phyloP scores from a whole-genome alignment of 768 basidiomycete species.

The Termitomyces sp. region DNA sequence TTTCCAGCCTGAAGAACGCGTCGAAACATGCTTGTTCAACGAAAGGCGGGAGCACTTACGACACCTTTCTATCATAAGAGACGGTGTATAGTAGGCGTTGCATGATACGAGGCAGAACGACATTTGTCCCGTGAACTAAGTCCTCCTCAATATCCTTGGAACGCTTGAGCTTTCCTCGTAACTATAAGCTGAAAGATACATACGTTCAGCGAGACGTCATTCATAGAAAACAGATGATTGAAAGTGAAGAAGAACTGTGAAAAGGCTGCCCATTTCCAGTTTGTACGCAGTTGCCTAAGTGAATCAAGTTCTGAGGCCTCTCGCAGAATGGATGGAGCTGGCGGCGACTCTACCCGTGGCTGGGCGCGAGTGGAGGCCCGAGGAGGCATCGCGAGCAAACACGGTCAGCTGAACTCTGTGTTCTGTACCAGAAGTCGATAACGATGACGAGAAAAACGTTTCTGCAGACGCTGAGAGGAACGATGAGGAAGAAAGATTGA shows the following conservation, averaged over 20 bases:
- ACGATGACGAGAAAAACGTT: background rate
- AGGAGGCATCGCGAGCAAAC: conserved; percentile 44
- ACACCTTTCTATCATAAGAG: conserved; percentile 73
- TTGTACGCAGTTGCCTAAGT: conserved; percentile 54
- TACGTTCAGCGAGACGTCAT: conserved; percentile 65
- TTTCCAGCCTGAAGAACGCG: conserved; percentile 47
- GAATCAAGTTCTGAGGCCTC: conserved; percentile 26
- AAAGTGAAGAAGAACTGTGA: conserved; percentile 89
- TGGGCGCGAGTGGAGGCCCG: conserved; percentile 39
- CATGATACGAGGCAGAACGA: conserved; percentile 69
- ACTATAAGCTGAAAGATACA: conserved; percentile 16
- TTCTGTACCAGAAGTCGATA: background rate
- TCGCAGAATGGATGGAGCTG: conserved; percentile 19
- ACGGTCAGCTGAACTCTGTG: conserved; percentile 3
- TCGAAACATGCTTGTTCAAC: conserved; percentile 8
- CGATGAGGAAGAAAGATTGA: background rate
- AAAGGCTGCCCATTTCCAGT: conserved; percentile 94
- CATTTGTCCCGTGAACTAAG: conserved; percentile 51
- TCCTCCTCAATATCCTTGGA: conserved; percentile 76
- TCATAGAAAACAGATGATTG: conserved; percentile 61
- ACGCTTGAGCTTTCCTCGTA: conserved; percentile 4
- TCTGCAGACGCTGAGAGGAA: background rate
- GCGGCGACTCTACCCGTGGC: conserved; percentile 23
- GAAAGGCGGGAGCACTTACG: conserved; percentile 5
- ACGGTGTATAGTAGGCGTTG: conserved; percentile 66